Evolutionary conservation across 768 basidiomycete species (phyloP).

Genomic region (Auricularia sp.): DNA sequence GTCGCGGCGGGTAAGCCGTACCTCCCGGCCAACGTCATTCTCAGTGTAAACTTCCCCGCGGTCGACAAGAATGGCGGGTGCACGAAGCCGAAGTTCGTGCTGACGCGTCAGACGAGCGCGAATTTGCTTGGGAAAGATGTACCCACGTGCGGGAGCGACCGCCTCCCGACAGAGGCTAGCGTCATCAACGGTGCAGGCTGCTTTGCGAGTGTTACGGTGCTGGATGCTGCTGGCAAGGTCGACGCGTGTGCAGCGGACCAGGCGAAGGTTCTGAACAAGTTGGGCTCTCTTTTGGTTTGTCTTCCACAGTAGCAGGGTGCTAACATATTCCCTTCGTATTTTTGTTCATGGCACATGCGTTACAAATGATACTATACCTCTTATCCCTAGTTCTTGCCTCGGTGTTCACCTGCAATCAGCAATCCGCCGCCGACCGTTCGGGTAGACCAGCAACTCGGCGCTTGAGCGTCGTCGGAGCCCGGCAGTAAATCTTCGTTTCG

Average conservation of each 20-base stretch:
- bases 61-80: conserved; percentile 21
- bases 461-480: too few relatives aligned
- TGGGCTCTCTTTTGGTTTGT: conserved; percentile 14
- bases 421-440: too few relatives aligned
- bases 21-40: conserved; percentile 29
- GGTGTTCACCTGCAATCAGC: too few relatives aligned
- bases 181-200: conserved; percentile 19
- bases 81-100: conserved; percentile 31
- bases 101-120: conserved; percentile 4
- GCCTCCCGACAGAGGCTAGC: conserved; percentile 22
- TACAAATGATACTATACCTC: too few relatives aligned
- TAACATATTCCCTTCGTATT: too few relatives aligned
- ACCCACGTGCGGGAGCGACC: conserved; percentile 10
- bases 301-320: neutral
- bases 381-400: too few relatives aligned
- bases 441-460: too few relatives aligned
- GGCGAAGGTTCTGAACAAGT: conserved; percentile 15
- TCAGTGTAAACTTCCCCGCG: conserved; percentile 44
- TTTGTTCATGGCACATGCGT: too few relatives aligned
- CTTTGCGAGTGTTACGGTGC: conserved; percentile 20
- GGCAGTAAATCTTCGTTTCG: too few relatives aligned
- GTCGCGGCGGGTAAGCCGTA: conserved; percentile 23
- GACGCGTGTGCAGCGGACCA: conserved; percentile 24
- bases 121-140: conserved; percentile 21
- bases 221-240: conserved; percentile 19